Percentiles rank a stretch among this genome's conserved stretches.
Evolutionary conservation across 2,329 filamentous ascomycete genomes (phyloP).

Genomic region (Zymoseptoria ardabiliae): DNA sequence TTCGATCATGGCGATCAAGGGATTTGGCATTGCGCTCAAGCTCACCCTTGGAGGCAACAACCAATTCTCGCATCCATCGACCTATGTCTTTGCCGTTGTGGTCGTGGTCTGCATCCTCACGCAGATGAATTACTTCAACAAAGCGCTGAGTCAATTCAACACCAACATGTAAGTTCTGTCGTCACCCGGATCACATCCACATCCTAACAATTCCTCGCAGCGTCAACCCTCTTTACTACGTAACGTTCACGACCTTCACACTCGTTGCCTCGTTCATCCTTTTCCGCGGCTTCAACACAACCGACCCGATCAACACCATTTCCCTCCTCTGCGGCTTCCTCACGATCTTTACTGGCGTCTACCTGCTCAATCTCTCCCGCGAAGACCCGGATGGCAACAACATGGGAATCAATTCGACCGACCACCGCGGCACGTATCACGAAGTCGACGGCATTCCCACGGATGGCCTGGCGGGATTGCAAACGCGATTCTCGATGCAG

Average conservation of each 20-base stretch:
- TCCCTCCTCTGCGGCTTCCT: constrained; percentile 90
- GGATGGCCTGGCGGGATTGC: constrained; percentile 80
- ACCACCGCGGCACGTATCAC: constrained; percentile 29
- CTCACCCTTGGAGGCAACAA: constrained; percentile 89
- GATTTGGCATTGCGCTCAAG: constrained; percentile 95
- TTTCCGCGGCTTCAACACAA: constrained; percentile 93
- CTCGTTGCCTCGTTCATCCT: constrained; percentile 93
- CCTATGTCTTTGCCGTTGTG: constrained; percentile 94
- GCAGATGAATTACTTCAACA: constrained; percentile 99
- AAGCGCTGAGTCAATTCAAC: constrained; percentile 90
- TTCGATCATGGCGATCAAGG: constrained; percentile 98
- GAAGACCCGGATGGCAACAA: constrained; percentile 75
- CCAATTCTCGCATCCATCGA: constrained; percentile 89
- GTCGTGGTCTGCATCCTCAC: constrained; percentile 90
- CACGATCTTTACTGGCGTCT: constrained; percentile 90
- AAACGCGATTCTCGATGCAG: constrained; percentile 92
- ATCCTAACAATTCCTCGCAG: constrained; percentile 38
- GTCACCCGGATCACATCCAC: not conserved
- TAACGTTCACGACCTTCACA: constrained; percentile 92
- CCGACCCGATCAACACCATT: constrained; percentile 82
- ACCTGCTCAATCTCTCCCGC: constrained; percentile 91
- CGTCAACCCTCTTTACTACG: constrained; percentile 94
- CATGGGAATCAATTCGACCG: constrained; percentile 45
- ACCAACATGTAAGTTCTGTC: constrained; percentile 74
- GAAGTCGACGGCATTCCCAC: constrained; percentile 76